These are phyloP conservation scores for Pyrus hybrid DNA, from an alignment of 331 rosid species.

Conservation along the genomic window DNA sequence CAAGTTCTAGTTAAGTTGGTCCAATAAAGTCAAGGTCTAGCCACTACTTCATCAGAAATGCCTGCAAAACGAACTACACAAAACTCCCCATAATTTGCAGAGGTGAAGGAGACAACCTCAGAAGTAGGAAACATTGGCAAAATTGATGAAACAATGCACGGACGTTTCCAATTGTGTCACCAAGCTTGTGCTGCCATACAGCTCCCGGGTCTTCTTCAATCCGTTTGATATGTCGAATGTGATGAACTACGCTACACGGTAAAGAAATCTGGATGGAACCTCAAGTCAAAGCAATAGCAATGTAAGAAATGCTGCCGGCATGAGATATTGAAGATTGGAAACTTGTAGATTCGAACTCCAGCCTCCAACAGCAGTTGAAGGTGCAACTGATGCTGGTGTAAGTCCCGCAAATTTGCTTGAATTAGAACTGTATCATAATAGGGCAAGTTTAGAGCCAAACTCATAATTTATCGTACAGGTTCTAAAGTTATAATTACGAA, in stretches of 20 bases:
- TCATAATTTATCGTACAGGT: background rate
- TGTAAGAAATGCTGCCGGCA: conserved; percentile 23
- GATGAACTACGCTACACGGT: background rate
- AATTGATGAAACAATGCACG: conserved; percentile 9
- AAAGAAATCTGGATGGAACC: background rate
- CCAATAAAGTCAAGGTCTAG: background rate
- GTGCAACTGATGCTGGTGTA: conserved; percentile 42
- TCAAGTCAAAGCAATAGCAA: conserved; percentile 28
- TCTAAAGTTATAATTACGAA: background rate
- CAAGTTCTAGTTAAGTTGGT: background rate
- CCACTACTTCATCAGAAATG: conserved; percentile 5
- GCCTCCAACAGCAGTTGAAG: conserved; percentile 36
- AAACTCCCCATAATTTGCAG: background rate
- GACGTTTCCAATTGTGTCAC: conserved; percentile 3
- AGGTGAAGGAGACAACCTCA: background rate
- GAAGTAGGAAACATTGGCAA: conserved; percentile 9
- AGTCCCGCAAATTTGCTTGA: conserved; percentile 32
- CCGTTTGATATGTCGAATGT: conserved; percentile 6
- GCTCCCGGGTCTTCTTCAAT: conserved; percentile 1
- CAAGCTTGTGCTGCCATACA: background rate
- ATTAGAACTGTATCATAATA: conserved; percentile 51
- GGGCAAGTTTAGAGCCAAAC: conserved; percentile 1
- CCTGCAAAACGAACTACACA: background rate
- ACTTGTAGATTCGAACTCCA: conserved; percentile 34
- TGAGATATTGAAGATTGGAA: conserved; percentile 28